A percentile compares a stretch with the other conserved stretches of the same genome.
These are phyloP conservation scores for Rachicladosporium sp. DNA, from an alignment of 2,329 filamentous ascomycete genomes.

Conservation along the genomic window DNA sequence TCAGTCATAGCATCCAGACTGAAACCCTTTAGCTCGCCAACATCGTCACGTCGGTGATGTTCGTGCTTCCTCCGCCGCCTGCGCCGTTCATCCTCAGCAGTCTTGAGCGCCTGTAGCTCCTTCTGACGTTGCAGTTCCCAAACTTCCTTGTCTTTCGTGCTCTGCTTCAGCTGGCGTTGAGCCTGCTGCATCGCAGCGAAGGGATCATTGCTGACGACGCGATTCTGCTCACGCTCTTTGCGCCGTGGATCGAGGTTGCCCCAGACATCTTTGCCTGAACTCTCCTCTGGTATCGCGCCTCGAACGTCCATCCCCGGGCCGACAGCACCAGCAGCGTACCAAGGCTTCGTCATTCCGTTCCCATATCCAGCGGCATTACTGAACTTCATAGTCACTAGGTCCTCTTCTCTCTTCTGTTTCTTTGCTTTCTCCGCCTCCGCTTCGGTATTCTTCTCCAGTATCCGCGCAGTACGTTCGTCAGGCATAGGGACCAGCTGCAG, in stretches of 20 bases:
- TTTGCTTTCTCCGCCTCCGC: slow-evolving; percentile 37
- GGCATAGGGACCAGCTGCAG: slow-evolving; percentile 67
- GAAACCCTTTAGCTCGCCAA: slow-evolving; percentile 20
- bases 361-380: slow-evolving; percentile 61
- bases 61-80: slow-evolving; percentile 7
- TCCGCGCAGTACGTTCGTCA: slow-evolving; percentile 29
- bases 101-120: slow-evolving; percentile 33
- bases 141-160: slow-evolving; percentile 48
- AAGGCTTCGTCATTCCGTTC: slow-evolving; percentile 42
- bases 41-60: slow-evolving; percentile 13
- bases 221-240: slow-evolving; percentile 54
- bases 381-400: slow-evolving; percentile 72
- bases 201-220: slow-evolving; percentile 62
- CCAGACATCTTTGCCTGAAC: slow-evolving; percentile 58
- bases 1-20: slow-evolving; percentile 15
- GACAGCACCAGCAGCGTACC: slow-evolving; percentile 37
- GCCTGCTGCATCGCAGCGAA: slow-evolving; percentile 74
- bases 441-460: slow-evolving; percentile 54
- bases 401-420: slow-evolving; percentile 50
- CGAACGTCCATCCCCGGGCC: slow-evolving; percentile 4
- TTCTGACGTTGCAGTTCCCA: slow-evolving; percentile 42
- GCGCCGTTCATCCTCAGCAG: slow-evolving; percentile 6
- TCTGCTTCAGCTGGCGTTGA: slow-evolving; percentile 58
- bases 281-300: slow-evolving; percentile 20
- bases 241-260: slow-evolving; percentile 67